Conservation (phyloP, 2,329 filamentous ascomycete genomes). For the Pseudodiploospora longispora region DNA sequence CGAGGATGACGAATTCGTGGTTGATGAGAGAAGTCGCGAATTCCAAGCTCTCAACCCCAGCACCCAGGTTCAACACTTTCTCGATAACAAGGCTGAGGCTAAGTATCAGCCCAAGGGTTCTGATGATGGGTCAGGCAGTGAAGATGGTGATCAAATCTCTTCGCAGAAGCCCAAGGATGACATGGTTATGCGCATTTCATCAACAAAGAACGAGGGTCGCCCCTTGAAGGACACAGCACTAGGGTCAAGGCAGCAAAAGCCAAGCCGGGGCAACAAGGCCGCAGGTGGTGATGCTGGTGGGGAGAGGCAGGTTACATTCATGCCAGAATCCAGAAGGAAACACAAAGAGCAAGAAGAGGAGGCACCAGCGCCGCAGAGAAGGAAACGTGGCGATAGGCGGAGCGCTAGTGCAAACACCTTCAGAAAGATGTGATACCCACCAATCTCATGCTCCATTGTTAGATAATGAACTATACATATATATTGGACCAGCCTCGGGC, state of each 20-base stretch:
- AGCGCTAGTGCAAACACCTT: constrained; percentile 73
- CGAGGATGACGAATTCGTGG: constrained; percentile 84
- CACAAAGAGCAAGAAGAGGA: constrained; percentile 24
- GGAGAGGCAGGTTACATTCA: constrained; percentile 65
- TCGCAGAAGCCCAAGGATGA: constrained; percentile 25
- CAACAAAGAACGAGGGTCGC: constrained; percentile 53
- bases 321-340: constrained; percentile 50
- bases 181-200: constrained; percentile 60
- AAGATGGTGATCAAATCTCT: constrained; percentile 21
- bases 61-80: constrained; percentile 43
- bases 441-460: constrained; percentile 14
- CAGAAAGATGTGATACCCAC: constrained; percentile 46
- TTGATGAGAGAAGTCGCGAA: constrained; percentile 83
- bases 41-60: constrained; percentile 87
- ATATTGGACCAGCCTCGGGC: constrained; percentile 8
- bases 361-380: constrained; percentile 22
- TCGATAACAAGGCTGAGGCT: constrained; percentile 24
- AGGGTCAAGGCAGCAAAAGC: constrained; percentile 46
- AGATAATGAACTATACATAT: constrained; percentile 5
- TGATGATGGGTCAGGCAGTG: constrained; percentile 37
- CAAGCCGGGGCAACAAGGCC: constrained; percentile 36
- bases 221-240: constrained; percentile 48
- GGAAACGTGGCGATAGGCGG: constrained; percentile 41
- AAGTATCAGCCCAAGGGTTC: constrained; percentile 32
- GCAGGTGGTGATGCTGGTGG: constrained; percentile 45